phyloP scores from a whole-genome alignment of 129 eudicot species.

The Helianthus tuberosus region DNA sequence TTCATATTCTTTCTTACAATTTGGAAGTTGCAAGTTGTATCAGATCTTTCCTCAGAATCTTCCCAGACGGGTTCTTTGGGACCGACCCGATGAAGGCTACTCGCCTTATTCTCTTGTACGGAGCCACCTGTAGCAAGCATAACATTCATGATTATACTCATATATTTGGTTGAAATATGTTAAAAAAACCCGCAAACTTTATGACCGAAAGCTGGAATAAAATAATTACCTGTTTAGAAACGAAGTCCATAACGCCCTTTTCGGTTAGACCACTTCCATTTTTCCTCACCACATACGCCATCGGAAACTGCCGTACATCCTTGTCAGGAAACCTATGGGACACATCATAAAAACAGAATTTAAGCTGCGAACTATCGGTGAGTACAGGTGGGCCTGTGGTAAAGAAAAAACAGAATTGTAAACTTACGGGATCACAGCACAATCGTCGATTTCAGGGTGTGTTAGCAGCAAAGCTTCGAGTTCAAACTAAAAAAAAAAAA shows the following conservation, averaged over 20 bases:
- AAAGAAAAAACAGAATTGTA: neutral
- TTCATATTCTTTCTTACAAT: constrained; percentile 21
- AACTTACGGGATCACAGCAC: constrained; percentile 97
- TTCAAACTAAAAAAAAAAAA: constrained; percentile 44
- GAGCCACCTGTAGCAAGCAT: constrained; percentile 80
- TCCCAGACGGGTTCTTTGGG: constrained; percentile 97
- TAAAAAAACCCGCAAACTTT: neutral
- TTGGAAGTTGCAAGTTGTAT: constrained; percentile 75
- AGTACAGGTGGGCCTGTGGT: neutral
- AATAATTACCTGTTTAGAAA: constrained; percentile 70
- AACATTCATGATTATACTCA: neutral
- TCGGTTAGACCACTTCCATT: constrained; percentile 58
- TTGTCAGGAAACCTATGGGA: constrained; percentile 82
- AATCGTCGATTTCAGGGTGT: constrained; percentile 83
- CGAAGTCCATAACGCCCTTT: constrained; percentile 71
- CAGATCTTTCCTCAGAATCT: constrained; percentile 88
- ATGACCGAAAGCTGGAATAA: neutral
- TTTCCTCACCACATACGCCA: constrained; percentile 92
- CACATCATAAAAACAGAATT: neutral
- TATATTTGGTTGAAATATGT: neutral
- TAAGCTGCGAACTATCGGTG: too few relatives aligned
- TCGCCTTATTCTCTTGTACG: constrained; percentile 80
- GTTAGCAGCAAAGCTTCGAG: constrained; percentile 88
- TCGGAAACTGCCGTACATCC: constrained; percentile 89
- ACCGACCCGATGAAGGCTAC: constrained; percentile 80